Evolutionary conservation across 2,329 filamentous ascomycete species (phyloP).

Genomic region (Botryotinia narcissicola): DNA sequence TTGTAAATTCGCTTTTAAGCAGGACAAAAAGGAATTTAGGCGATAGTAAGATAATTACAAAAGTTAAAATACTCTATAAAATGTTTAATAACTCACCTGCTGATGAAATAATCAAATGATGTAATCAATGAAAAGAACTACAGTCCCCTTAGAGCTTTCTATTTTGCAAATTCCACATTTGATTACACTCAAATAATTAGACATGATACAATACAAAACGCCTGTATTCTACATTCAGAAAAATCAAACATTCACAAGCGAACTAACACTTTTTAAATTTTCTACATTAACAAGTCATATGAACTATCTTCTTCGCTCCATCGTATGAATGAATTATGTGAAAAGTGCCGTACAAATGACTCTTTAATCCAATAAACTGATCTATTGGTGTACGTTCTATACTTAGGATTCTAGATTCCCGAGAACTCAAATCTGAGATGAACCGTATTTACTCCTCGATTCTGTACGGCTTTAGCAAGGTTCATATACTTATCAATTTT

Average conservation of each 20-base stretch:
- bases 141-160: too few relatives aligned
- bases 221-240: background rate
- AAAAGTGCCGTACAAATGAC: too few relatives aligned
- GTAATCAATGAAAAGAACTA: background rate
- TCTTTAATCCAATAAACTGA: background rate
- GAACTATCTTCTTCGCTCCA: background rate
- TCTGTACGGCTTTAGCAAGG: background rate
- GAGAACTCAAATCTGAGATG: background rate
- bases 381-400: background rate
- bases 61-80: background rate
- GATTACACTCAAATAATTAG: background rate
- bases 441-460: background rate
- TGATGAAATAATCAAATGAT: background rate
- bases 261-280: rapidly evolving
- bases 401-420: background rate
- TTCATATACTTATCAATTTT: background rate
- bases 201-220: background rate
- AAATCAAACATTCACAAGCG: background rate
- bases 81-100: background rate
- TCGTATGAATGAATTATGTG: background rate
- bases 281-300: background rate
- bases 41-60: background rate
- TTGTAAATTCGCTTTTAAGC: background rate
- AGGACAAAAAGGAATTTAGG: background rate
- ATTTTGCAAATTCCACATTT: background rate